These are phyloP conservation scores for Cordyceps tenuipes DNA, from an alignment of 2,329 filamentous ascomycete species.

Conservation along the genomic window DNA sequence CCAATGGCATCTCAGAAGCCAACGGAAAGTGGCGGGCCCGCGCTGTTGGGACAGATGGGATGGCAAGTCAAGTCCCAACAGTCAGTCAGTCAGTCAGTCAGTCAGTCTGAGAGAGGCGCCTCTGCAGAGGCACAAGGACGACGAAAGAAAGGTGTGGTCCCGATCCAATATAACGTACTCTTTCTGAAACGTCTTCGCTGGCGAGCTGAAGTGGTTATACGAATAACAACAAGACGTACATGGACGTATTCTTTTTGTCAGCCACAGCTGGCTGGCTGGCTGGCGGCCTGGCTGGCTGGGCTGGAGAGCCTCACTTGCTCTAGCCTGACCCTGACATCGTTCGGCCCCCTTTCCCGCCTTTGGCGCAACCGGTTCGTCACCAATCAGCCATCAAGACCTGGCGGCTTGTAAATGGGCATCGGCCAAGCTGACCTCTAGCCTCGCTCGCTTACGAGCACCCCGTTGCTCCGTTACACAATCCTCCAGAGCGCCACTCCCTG, in stretches of 20 bases:
- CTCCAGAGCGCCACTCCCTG: not conserved
- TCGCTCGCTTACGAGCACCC: not conserved
- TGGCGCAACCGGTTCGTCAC: not conserved
- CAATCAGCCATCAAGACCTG: not conserved
- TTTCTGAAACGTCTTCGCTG: not conserved
- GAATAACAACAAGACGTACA: not conserved
- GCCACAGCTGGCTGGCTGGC: not conserved
- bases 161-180: not conserved
- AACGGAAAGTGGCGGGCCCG: conserved; percentile 6
- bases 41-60: not conserved
- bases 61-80: not conserved
- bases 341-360: not conserved
- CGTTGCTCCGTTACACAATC: not conserved
- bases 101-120: not conserved
- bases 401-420: not conserved
- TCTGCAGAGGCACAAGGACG: not conserved
- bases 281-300: no score
- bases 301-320: not conserved
- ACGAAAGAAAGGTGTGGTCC: not conserved
- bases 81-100: no score
- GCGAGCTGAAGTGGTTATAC: not conserved
- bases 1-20: not conserved
- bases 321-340: not conserved
- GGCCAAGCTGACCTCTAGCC: not conserved
- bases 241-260: not conserved